phyloP scores from a whole-genome alignment of 1,284 basidiomycete genomes.

The Anthracocystis walkeri region DNA sequence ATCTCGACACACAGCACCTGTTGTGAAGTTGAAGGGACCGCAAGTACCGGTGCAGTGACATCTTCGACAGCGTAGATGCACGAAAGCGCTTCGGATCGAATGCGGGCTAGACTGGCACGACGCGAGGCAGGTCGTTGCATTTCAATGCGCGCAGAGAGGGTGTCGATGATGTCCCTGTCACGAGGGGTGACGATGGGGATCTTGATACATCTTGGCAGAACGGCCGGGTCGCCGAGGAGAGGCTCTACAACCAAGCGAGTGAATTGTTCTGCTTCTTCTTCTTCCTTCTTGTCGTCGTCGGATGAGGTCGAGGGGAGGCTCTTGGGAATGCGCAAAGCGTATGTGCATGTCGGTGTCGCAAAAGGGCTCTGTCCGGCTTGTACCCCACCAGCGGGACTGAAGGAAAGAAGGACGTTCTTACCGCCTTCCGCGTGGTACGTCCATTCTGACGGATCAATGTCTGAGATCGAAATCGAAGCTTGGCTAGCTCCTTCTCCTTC shows the following conservation, averaged over 20 bases:
- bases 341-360: conserved; percentile 14
- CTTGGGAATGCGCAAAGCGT: conserved; percentile 40
- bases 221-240: conserved; percentile 19
- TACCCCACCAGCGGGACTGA: neutral
- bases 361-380: conserved; percentile 15
- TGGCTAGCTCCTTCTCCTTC: neutral
- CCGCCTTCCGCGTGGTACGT: conserved; percentile 52
- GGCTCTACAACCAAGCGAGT: conserved; percentile 24
- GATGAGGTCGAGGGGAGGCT: neutral
- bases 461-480: conserved; percentile 17
- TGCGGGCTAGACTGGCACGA: conserved; percentile 22
- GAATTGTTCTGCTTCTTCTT: conserved; percentile 32
- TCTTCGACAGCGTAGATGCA: conserved; percentile 47
- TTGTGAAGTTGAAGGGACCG: neutral
- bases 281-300: neutral
- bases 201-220: conserved; percentile 23
- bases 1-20: conserved; percentile 44
- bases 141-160: conserved; percentile 41
- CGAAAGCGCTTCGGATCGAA: conserved; percentile 24
- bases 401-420: conserved; percentile 51
- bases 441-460: conserved; percentile 44
- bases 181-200: conserved; percentile 17
- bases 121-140: conserved; percentile 27
- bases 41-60: conserved; percentile 26
- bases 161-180: conserved; percentile 32